These are phyloP conservation scores for Lyophyllum atratum DNA, from an alignment of 768 basidiomycete species.

Conservation along the genomic window DNA sequence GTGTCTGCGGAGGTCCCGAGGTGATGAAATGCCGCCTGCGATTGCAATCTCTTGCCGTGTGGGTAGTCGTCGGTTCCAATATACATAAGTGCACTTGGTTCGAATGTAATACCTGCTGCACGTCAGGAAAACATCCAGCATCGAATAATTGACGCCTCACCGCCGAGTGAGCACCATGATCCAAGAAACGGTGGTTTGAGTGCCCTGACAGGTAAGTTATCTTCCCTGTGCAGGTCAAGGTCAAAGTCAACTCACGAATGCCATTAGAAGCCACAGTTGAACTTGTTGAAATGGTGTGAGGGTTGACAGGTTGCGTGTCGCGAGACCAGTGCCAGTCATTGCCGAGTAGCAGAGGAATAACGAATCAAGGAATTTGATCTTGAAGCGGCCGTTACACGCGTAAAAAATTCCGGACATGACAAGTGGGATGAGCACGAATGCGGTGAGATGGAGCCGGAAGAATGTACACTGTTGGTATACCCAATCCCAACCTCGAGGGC, in stretches of 20 bases:
- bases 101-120: conserved; percentile 42
- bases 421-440: conserved; percentile 59
- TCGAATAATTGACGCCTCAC: conserved; percentile 25
- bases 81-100: conserved; percentile 43
- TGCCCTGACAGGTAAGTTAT: conserved; percentile 32
- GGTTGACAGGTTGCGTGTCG: conserved; percentile 52
- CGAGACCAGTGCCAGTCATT: conserved; percentile 51
- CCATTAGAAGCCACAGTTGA: conserved; percentile 57
- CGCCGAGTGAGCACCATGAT: conserved; percentile 67
- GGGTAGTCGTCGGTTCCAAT: conserved; percentile 17
- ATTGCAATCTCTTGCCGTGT: conserved; percentile 21
- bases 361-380: conserved; percentile 52
- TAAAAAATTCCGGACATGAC: conserved; percentile 67
- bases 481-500: background rate
- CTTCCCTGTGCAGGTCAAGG: background rate
- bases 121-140: background rate
- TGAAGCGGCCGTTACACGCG: conserved; percentile 56
- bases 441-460: conserved; percentile 51
- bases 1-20: conserved; percentile 7
- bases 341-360: conserved; percentile 65
- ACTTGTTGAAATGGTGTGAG: conserved; percentile 50
- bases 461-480: conserved; percentile 42
- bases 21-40: conserved; percentile 25
- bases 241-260: conserved; percentile 33
- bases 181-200: conserved; percentile 58